phyloP scores from a whole-genome alignment of 768 basidiomycete genomes.

The Lentinus tigrinus region DNA sequence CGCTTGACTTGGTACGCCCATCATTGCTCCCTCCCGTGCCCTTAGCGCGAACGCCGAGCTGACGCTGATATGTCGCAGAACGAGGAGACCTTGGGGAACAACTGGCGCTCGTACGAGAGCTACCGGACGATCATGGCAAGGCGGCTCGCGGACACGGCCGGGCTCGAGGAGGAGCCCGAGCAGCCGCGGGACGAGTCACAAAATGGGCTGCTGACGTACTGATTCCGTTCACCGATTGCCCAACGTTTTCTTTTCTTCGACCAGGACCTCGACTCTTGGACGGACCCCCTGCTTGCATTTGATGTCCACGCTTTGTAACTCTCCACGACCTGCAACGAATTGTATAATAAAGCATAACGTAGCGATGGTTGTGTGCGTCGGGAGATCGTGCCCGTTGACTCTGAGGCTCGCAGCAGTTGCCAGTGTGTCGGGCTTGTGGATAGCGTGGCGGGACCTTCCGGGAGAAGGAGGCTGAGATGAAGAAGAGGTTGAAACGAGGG shows the following conservation, averaged over 20 bases:
- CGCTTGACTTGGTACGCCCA: slow-evolving; percentile 52
- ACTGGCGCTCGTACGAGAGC: slow-evolving; percentile 61
- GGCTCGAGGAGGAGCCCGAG: slow-evolving; percentile 42
- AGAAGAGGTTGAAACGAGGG: neutral
- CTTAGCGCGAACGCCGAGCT: slow-evolving; percentile 12
- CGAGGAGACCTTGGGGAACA: slow-evolving; percentile 44
- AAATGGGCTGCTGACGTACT: slow-evolving; percentile 11
- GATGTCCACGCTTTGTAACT: slow-evolving; percentile 1
- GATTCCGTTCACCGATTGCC: neutral
- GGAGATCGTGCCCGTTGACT: neutral
- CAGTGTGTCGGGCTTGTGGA: no score
- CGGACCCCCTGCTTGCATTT: neutral
- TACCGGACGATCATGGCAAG: slow-evolving; percentile 79
- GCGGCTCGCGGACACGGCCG: slow-evolving; percentile 62
- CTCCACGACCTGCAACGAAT: neutral
- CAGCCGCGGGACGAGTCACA: neutral
- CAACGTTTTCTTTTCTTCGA: no score
- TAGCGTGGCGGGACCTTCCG: neutral
- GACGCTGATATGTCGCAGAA: slow-evolving; percentile 16
- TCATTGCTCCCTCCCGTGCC: slow-evolving; percentile 15
- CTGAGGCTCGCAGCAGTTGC: no score
- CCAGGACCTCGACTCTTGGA: neutral
- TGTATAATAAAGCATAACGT: slow-evolving; percentile 8
- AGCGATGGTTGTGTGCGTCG: neutral
- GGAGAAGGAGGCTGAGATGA: neutral